Evolutionary conservation across 1,284 basidiomycete genomes (phyloP).

Genomic region (Ceratobasidium sp.): DNA sequence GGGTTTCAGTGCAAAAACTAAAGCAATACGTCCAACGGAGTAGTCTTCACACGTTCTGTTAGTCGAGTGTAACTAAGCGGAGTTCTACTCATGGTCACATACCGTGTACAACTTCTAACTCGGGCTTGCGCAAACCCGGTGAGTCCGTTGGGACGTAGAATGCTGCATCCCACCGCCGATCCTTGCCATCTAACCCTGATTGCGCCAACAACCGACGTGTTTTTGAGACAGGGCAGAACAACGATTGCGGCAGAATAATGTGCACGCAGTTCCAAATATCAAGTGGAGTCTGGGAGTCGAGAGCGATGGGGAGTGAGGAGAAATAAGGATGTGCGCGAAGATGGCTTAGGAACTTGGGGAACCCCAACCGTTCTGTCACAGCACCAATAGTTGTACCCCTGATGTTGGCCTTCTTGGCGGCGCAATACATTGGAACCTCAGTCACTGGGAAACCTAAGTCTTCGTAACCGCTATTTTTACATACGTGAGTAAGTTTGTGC

Average conservation of each 20-base stretch:
- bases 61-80: background rate
- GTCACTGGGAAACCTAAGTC: background rate
- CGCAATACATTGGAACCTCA: background rate
- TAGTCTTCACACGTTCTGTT: constrained; percentile 3
- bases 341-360: background rate
- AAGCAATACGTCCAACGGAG: background rate
- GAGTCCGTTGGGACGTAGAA: background rate
- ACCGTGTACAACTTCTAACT: constrained; percentile 2
- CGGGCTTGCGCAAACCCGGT: background rate
- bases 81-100: background rate
- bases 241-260: background rate
- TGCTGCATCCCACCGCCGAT: background rate
- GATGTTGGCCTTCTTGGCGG: background rate
- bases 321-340: constrained; percentile 15
- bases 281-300: background rate
- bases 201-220: background rate
- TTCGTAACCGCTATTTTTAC: no score
- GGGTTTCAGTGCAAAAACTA: constrained; percentile 7
- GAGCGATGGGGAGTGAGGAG: background rate
- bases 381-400: background rate
- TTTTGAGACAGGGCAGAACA: background rate
- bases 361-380: background rate
- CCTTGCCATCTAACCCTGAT: background rate
- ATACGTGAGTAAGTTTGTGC: no score
- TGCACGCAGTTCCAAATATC: background rate